Conservation (phyloP, 2,329 filamentous ascomycete species). For the Drechmeria coniospora region DNA sequence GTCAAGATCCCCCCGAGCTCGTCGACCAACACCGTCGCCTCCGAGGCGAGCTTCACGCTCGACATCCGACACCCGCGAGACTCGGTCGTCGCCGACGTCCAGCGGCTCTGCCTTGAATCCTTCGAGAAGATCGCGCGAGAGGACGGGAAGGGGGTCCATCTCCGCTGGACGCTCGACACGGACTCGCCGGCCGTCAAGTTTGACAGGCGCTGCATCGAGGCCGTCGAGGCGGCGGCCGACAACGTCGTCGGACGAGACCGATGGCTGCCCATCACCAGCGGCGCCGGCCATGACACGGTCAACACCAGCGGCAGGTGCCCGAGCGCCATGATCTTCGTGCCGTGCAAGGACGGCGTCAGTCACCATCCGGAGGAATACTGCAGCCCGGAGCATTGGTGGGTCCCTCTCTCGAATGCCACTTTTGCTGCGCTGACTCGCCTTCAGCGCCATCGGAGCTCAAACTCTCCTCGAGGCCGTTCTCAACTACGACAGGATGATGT, state of each 20-base stretch:
- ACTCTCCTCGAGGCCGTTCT: slow-evolving; percentile 11
- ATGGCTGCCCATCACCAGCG: slow-evolving; percentile 18
- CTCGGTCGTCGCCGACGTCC: slow-evolving; percentile 31
- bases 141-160: slow-evolving; percentile 20
- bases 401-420: not conserved
- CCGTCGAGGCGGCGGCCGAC: slow-evolving; percentile 41
- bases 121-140: slow-evolving; percentile 11
- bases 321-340: slow-evolving; percentile 23
- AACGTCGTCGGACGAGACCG: slow-evolving; percentile 33
- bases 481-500: slow-evolving; percentile 7
- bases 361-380: slow-evolving; percentile 21
- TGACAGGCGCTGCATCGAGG: slow-evolving; percentile 48
- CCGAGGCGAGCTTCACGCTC: slow-evolving; percentile 48
- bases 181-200: slow-evolving; percentile 46
- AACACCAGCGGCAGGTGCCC: slow-evolving; percentile 17
- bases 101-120: slow-evolving; percentile 8
- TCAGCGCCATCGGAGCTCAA: slow-evolving; percentile 13
- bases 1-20: slow-evolving; percentile 35
- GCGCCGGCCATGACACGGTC: slow-evolving; percentile 23
- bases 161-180: slow-evolving; percentile 46
- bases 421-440: not conserved
- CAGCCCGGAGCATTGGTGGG: slow-evolving; percentile 18
- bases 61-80: slow-evolving; percentile 48
- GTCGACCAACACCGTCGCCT: slow-evolving; percentile 58
- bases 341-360: slow-evolving; percentile 19